Base-by-base conservation (phyloP, 306 rosid genomes). In the peach (Prunus persica) region DNA sequence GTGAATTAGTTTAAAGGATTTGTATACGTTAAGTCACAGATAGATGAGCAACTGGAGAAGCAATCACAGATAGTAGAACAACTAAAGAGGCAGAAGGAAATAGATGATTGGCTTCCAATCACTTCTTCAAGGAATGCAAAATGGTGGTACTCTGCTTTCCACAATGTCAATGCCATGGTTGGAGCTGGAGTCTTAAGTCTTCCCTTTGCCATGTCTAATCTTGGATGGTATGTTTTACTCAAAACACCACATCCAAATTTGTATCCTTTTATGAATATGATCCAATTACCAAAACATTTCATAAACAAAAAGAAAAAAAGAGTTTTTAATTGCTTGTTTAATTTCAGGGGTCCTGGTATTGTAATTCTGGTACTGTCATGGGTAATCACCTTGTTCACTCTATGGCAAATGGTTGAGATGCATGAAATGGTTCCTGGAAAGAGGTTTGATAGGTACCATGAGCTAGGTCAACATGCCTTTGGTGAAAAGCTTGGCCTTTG, bases 81-180 rank as follows among this genome's bases (percentile, higher is more conserved):
- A 8, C 0, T 19, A 30, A 73, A 43, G 65, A 78, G 56, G 69
- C 83, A 88, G 67, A 92, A 85, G 86, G 85, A 72, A 32, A 82
- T 92, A 45, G 84, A 88, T 55, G 93, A 78, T 5, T 92, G 97
- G 89, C 97, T 92, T 70, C 96, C 93, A 47, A 90, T 92, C 32
- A 90, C 96, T 24, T 85, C 96, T 0, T 85, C 96, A 32, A 87
- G 96, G 61, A 88, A 88, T 75, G 97, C 90, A 84, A 92, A 90
- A 73, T 92, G 97, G 96, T 92, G 97, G 96, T 86, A 92, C 84
- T 76, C 97, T 1, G 91, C 97, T 41, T 90, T 92, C 80, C 97
- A 90, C 91, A 90, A 92, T 77, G 84, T 92, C 62, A 90, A 95
- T 57, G 91, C 97, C 55, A 92, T 90, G 97, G 93, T 92, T 65